Evolutionary conservation across 805 yeast genomes (phyloP).

Genomic region (Ogataea sp.): DNA sequence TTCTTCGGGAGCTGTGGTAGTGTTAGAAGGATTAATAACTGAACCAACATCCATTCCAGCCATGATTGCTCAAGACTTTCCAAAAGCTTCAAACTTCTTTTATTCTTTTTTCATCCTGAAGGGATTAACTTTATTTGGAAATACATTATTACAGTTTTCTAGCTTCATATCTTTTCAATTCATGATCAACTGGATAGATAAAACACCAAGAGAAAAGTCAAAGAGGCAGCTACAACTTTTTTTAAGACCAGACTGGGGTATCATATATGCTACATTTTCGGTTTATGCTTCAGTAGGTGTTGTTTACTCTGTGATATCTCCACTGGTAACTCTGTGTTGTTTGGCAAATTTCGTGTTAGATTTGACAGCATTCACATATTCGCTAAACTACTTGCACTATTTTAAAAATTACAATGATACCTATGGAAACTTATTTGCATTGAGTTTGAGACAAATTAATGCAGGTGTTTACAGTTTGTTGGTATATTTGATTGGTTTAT

Average conservation of each 20-base stretch:
- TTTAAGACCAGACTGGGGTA: constrained; percentile 63
- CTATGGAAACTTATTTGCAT: constrained; percentile 62
- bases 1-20: constrained; percentile 66
- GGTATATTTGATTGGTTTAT: constrained; percentile 67
- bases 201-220: constrained; percentile 56
- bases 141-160: constrained; percentile 53
- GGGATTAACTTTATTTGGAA: constrained; percentile 72
- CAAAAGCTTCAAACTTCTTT: constrained; percentile 82
- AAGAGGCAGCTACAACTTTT: constrained; percentile 31
- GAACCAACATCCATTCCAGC: constrained; percentile 69
- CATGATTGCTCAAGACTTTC: constrained; percentile 68
- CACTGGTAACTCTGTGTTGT: constrained; percentile 59
- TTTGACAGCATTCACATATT: constrained; percentile 62
- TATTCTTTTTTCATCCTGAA: constrained; percentile 68
- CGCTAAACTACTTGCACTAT: constrained; percentile 49
- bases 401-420: constrained; percentile 51
- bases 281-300: constrained; percentile 73
- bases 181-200: constrained; percentile 31
- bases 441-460: constrained; percentile 68
- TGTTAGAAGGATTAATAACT: constrained; percentile 51
- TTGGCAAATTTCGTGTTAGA: constrained; percentile 48
- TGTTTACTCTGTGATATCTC: constrained; percentile 73
- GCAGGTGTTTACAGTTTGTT: constrained; percentile 80
- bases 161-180: constrained; percentile 24
- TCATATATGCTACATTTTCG: constrained; percentile 67